phyloP scores from a whole-genome alignment of 805 yeast species.

The Starmera pachycereana region DNA sequence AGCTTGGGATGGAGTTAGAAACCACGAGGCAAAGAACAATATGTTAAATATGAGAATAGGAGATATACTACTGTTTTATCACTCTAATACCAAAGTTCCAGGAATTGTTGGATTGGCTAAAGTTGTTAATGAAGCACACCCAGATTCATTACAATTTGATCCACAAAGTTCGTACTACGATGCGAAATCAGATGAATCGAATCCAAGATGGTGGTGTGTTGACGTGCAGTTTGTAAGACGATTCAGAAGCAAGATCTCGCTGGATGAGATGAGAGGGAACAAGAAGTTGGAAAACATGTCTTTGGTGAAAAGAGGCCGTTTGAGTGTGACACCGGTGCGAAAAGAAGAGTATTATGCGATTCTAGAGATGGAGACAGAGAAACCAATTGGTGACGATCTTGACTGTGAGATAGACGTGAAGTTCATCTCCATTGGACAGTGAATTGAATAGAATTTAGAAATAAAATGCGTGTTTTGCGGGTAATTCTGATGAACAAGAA shows the following conservation, averaged over 20 bases:
- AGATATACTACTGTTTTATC: constrained; percentile 42
- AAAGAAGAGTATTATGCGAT: constrained; percentile 30
- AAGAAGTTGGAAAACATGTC: constrained; percentile 28
- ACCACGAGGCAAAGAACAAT: constrained; percentile 44
- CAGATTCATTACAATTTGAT: constrained; percentile 33
- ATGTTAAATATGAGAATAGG: constrained; percentile 36
- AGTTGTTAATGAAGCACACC: constrained; percentile 25
- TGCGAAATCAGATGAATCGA: constrained; percentile 28
- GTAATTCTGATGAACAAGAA: too few species aligned
- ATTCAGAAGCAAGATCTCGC: constrained; percentile 29
- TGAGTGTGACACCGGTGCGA: constrained; percentile 42
- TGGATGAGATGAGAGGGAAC: constrained; percentile 28
- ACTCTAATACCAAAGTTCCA: constrained; percentile 43
- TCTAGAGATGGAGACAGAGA: constrained; percentile 24
- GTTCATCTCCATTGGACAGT: constrained; percentile 4
- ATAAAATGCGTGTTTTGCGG: too few species aligned
- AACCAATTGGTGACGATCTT: constrained; percentile 18
- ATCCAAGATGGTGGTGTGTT: constrained; percentile 50
- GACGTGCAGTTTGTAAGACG: constrained; percentile 35
- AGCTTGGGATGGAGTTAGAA: constrained; percentile 55
- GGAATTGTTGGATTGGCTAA: constrained; percentile 43
- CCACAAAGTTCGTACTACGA: constrained; percentile 36
- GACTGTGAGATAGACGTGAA: constrained; percentile 22
- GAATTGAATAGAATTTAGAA: not conserved
- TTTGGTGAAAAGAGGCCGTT: constrained; percentile 37